phyloP scores from a whole-genome alignment of 352 stramenopile species.

The Phytophthora rubi region DNA sequence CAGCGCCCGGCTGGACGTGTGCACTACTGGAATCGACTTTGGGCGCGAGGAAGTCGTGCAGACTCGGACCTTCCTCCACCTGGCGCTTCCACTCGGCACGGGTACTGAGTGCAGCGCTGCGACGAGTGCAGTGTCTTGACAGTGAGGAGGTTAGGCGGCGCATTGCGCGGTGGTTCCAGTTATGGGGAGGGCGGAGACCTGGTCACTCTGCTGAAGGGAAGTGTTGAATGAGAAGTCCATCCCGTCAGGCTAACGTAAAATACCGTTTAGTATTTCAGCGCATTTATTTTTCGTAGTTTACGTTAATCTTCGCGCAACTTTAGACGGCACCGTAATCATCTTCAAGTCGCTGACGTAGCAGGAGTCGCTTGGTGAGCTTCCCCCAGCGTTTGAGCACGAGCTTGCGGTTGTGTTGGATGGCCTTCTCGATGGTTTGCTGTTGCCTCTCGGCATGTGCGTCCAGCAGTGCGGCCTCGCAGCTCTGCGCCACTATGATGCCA shows the following conservation, averaged over 20 bases:
- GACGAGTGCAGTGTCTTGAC: neutral
- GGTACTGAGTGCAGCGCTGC: conserved; percentile 23
- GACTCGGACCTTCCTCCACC: conserved; percentile 36
- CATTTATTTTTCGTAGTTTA: no score
- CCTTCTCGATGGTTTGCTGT: conserved; percentile 74
- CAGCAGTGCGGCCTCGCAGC: conserved; percentile 51
- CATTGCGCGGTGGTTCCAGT: conserved; percentile 14
- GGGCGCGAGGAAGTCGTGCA: conserved; percentile 45
- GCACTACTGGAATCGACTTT: neutral
- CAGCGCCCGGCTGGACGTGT: conserved; percentile 1
- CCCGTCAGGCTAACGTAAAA: no score
- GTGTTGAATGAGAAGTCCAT: neutral
- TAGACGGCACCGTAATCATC: conserved; percentile 74
- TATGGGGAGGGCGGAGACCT: neutral
- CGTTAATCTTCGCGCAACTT: conserved; percentile 1
- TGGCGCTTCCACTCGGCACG: conserved; percentile 42
- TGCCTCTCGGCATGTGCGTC: conserved; percentile 75
- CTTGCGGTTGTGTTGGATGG: conserved; percentile 69
- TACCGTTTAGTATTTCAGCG: no score
- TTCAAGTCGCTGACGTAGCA: conserved; percentile 76
- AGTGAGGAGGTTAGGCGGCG: conserved; percentile 10
- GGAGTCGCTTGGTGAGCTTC: conserved; percentile 64
- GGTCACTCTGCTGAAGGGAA: no score
- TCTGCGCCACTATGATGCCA: conserved; percentile 71
- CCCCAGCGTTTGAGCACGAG: conserved; percentile 68